Base-by-base conservation (phyloP, 768 basidiomycete species). In the Kwoniella sp. region DNA sequence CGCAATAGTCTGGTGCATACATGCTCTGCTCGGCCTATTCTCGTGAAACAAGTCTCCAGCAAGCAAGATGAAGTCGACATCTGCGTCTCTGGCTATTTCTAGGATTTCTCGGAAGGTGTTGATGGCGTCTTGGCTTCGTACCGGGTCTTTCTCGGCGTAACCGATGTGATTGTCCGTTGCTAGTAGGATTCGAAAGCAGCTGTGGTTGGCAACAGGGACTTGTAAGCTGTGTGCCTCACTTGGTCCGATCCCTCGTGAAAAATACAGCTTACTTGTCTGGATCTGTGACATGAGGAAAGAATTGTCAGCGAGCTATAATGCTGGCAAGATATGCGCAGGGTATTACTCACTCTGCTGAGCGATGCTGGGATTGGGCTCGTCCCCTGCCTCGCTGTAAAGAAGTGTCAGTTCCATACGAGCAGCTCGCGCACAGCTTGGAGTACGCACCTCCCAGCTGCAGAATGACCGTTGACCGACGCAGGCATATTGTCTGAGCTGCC, bases 1-100 rank as follows among this genome's bases (percentile, higher is more conserved):
- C 1, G 92, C 91, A 73, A 92, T 91, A 0, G 89, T 90, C 77
- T 91, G 88, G 81, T 94, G 95, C 30, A 98, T 81, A 68, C 90
- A 90, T 58, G 92, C 91, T 69, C 95, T 83, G 29, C 91, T 91
- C 0, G 96, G 96, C 67, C 93, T 87, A 81, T 98, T 99, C 76
- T 99, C 96, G 79, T 99, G 96, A 77, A 99, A 99, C 2, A 99
- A 83, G 79, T 99, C 96, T 8, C 96, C 96, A 15, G 90, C 95
- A 7, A 98, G 87, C 9, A 99, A 86, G 50, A 99, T 85, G 77
- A 98, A 92, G 82, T 99, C 96, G 60, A 97, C 95, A n/a, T 78
- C 74, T 2, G 67, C 70, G 71, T 94, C 94, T 17, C 89, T 87
- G 1, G 93, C 95, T 7, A 98, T 82, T 76, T 96, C 88, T 22